Base-by-base conservation (phyloP, 192 early-diverging fungal genomes). In the Mortierella claussenii region DNA sequence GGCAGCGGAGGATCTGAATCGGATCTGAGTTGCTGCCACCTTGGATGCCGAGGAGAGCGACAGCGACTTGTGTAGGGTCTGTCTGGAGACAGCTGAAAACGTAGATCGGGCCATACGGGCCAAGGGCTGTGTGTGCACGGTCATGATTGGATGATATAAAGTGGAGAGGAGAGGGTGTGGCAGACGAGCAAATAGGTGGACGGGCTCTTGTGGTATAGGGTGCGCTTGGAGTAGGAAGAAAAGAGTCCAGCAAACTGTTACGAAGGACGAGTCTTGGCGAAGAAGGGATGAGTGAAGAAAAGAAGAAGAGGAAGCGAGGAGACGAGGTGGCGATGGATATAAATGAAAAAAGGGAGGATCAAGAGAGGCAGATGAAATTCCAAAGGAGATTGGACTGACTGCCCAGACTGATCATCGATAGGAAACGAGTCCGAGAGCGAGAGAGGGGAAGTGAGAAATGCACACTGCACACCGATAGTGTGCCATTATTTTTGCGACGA, bases 1-100 rank as follows among this genome's bases (percentile, higher is more conserved):
- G 18, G 71, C 71, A 27, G 71, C 71, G 24, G 73, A 76, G n/a
- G 73, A 76, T 32, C 59, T 36, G 52, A 67, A 76, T 20, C 73
- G 65, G 52, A 67, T 66, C 36, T 67, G 65, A 8, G 64, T 43
- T 15, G 71, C 43, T 20, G 69, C 63, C 44, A 75, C 50, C 51
- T 52, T 75, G 32, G 71, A 32, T 18, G 62, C 57, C 20, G 46
- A 37, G 21, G 71, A 46, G 50, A 75, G 57, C 5, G 32, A 49
- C 55, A 55, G 44, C 11, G 47, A n/a, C 36, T 49, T 57, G 49
- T 11, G 30, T 36, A 60, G 13, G 26, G 43, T 21, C 27, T 59
- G 69, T 44, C 60, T 48, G 57, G 27, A 49, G 15, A 58, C 56
- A 44, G 71, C 43, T 3, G 71, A 65, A 53, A 54, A 60, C 60